Base-by-base conservation (phyloP, 73 alveolate genomes). In the Tetrahymena thermophila region DNA sequence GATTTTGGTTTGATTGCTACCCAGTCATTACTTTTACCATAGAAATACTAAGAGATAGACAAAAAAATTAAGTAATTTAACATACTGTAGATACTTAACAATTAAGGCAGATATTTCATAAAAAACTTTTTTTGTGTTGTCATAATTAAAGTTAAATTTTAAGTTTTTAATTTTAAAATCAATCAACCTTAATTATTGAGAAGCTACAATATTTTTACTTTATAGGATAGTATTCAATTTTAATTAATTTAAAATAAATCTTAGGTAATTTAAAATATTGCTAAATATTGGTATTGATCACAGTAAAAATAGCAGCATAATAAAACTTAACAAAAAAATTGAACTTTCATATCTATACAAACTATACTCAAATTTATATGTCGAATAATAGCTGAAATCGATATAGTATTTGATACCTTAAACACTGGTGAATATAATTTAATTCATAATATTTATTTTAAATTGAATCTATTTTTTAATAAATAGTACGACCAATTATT, bases 1-100 rank as follows among this genome's bases (percentile, higher is more conserved):
- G 98, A 96, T n/a, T 96, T 96, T 85, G 97, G 98, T 43, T 19
- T 19, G 31, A 19, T 71, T 11, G 89, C 89, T 25, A 6, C 89
- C 17, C 11, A 71, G 23, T 71, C 89, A n/a, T 25, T 19, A 19
- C 37, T 71, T 8, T 71, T 71, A 31, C 89, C 89, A 9, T 3
- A 71, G 11, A 15, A 19, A 28, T 71, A 71, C 4, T 15, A n/a
- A 25, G 89, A 71, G 17, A 71, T 71, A 2, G 21, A 71, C 89
- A 19, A 25, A 23, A 71, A 71, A 71, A 71, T 71, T 8, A 71
- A 19, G 89, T 71, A 71, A 25, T 19, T 50, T 19, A 50, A 2
- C 15, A 5, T 50, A 71, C 6, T 14, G 10, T 9, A 19, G 7
- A 56, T 56, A 10, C 16, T 56, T 23, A 5, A 56, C 7, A 19